Conservation (phyloP, 768 basidiomycete species). For the Rhodotorula graminis region DNA sequence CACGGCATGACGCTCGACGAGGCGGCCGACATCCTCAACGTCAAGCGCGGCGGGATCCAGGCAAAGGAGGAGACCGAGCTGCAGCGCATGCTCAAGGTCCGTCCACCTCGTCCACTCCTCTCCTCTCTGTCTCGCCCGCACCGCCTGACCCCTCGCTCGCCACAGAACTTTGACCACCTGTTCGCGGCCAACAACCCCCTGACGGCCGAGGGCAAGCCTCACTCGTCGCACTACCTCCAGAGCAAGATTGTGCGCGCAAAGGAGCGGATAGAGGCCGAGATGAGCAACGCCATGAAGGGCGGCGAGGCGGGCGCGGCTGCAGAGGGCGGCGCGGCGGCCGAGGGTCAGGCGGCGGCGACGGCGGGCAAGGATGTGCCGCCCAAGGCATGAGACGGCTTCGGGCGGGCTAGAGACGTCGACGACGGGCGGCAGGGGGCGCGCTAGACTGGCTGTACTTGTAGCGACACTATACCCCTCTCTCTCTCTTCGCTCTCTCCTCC, state of each 20-base stretch:
- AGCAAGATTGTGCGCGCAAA: conserved; percentile 93
- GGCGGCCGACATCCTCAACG: conserved; percentile 85
- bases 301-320: background rate
- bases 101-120: too few species aligned
- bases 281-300: conserved; percentile 16
- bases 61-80: conserved; percentile 19
- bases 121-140: too few species aligned
- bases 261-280: conserved; percentile 91
- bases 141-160: too few species aligned
- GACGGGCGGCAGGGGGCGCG: background rate
- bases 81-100: conserved; percentile 66
- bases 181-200: conserved; percentile 73
- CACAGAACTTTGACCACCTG: conserved; percentile 83
- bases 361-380: background rate
- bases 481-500: background rate
- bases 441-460: conserved; percentile 4
- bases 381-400: background rate
- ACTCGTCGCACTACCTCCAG: conserved; percentile 84
- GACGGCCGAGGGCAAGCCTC: conserved; percentile 48
- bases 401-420: background rate
- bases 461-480: background rate
- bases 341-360: background rate
- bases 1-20: conserved; percentile 93
- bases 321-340: background rate
- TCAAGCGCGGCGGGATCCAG: conserved; percentile 41